Percentiles rank a stretch among this genome's conserved stretches.
These are phyloP conservation scores for Phytophthora cactorum DNA, from an alignment of 352 stramenopile genomes.

Conservation along the genomic window DNA sequence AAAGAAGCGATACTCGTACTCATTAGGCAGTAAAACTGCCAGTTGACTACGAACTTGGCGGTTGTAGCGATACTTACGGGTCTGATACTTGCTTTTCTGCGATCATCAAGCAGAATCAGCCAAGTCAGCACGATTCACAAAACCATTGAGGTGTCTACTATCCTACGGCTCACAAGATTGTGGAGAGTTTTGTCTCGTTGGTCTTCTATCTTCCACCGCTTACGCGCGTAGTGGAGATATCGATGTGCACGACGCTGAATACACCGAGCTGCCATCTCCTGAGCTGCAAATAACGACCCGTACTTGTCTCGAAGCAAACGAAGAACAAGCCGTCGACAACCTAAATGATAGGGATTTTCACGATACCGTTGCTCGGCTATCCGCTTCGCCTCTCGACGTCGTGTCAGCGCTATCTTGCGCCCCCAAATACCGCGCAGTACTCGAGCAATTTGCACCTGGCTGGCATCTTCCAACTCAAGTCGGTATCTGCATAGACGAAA, in stretches of 20 bases:
- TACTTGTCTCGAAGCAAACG: slow-evolving; percentile 48
- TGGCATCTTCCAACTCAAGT: slow-evolving; percentile 69
- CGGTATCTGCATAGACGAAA: slow-evolving; percentile 45
- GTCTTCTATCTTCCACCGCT: slow-evolving; percentile 46
- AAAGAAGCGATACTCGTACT: slow-evolving; percentile 53
- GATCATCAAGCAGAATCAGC: background rate
- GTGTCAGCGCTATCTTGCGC: slow-evolving; percentile 29
- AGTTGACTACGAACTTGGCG: slow-evolving; percentile 55
- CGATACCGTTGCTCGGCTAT: slow-evolving; percentile 39
- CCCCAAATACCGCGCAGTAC: slow-evolving; percentile 70
- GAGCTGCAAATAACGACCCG: slow-evolving; percentile 57
- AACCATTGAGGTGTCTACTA: background rate
- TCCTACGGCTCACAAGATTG: slow-evolving; percentile 44
- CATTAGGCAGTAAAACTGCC: slow-evolving; percentile 43
- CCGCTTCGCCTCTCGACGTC: slow-evolving; percentile 28
- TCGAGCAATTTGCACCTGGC: slow-evolving; percentile 70
- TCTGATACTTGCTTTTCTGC: slow-evolving; percentile 57
- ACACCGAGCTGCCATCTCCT: slow-evolving; percentile 56
- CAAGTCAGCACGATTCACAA: background rate
- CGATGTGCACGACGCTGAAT: slow-evolving; percentile 50
- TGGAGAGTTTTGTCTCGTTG: slow-evolving; percentile 42
- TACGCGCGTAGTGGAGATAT: slow-evolving; percentile 55
- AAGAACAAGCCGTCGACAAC: slow-evolving; percentile 46
- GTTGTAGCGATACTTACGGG: slow-evolving; percentile 78
- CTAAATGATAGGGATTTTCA: slow-evolving; percentile 47